Evolutionary conservation across 169 alveolate genomes (phyloP).

Genomic region (Cryptosporidium canis): DNA sequence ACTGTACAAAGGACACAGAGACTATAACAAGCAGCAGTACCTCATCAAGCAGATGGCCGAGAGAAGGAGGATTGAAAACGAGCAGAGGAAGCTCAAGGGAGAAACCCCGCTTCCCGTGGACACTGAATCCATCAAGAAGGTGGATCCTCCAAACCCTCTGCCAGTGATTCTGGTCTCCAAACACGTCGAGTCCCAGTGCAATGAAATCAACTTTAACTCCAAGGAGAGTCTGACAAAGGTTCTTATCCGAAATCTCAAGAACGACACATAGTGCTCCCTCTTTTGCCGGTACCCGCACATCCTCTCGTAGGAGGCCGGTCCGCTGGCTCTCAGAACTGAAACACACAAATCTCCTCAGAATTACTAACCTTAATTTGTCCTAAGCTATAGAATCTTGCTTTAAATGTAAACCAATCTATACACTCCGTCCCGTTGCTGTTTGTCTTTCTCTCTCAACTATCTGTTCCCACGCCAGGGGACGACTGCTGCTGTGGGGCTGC

Average conservation of each 20-base stretch:
- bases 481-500: background rate
- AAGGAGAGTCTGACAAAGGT: constrained; percentile 29
- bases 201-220: constrained; percentile 26
- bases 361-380: background rate
- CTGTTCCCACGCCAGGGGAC: background rate
- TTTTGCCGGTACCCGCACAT: background rate
- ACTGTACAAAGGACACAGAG: constrained; percentile 83
- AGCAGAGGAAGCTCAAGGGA: constrained; percentile 84
- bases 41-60: constrained; percentile 85
- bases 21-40: constrained; percentile 80
- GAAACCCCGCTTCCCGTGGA: constrained; percentile 84
- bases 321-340: background rate
- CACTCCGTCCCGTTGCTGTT: too few relatives aligned
- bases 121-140: constrained; percentile 53
- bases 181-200: constrained; percentile 55
- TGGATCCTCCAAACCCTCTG: constrained; percentile 68
- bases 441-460: background rate
- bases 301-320: too few relatives aligned
- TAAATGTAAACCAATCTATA: background rate
- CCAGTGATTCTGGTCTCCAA: constrained; percentile 63
- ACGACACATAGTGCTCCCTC: background rate
- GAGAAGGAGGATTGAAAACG: constrained; percentile 84
- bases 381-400: background rate
- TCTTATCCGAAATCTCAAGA: constrained; percentile 33
- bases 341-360: background rate